Conservation (phyloP, 2,329 filamentous ascomycete genomes). For the Ascochyta lentis region DNA sequence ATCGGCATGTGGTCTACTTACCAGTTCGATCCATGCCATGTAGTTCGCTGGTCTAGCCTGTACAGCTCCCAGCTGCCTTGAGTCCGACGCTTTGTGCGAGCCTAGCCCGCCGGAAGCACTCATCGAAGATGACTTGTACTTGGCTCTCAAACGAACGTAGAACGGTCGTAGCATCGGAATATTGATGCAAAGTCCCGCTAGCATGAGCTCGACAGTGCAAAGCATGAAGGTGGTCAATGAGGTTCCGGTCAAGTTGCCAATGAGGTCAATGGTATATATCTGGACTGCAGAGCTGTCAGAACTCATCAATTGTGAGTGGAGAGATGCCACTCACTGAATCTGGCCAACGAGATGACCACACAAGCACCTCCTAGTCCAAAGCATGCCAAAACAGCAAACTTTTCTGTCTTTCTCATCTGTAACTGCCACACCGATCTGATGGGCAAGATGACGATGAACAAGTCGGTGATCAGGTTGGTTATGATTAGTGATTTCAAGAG, state of each 20-base stretch:
- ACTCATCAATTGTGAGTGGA: not conserved
- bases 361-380: conserved; percentile 29
- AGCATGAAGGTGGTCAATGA: conserved; percentile 34
- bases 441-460: conserved; percentile 26
- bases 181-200: conserved; percentile 32
- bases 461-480: conserved; percentile 25
- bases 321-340: conserved; percentile 18
- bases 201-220: conserved; percentile 30
- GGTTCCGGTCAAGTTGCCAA: conserved; percentile 31
- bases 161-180: conserved; percentile 34
- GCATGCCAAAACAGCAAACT: conserved; percentile 29
- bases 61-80: conserved; percentile 9
- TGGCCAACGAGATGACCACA: conserved; percentile 27
- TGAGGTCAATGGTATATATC: conserved; percentile 22
- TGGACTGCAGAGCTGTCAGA: conserved; percentile 14
- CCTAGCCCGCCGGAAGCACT: not conserved
- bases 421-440: conserved; percentile 26
- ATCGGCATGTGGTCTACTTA: conserved; percentile 3
- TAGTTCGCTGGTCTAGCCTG: conserved; percentile 21
- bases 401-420: conserved; percentile 34
- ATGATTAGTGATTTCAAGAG: conserved; percentile 27
- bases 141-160: conserved; percentile 27
- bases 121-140: conserved; percentile 22
- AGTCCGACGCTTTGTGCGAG: conserved; percentile 6
- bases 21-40: conserved; percentile 32